A percentile compares a stretch with the other conserved stretches of the same genome.
phyloP scores from a whole-genome alignment of 2,329 filamentous ascomycete genomes.

The Pezicula neosporulosa region DNA sequence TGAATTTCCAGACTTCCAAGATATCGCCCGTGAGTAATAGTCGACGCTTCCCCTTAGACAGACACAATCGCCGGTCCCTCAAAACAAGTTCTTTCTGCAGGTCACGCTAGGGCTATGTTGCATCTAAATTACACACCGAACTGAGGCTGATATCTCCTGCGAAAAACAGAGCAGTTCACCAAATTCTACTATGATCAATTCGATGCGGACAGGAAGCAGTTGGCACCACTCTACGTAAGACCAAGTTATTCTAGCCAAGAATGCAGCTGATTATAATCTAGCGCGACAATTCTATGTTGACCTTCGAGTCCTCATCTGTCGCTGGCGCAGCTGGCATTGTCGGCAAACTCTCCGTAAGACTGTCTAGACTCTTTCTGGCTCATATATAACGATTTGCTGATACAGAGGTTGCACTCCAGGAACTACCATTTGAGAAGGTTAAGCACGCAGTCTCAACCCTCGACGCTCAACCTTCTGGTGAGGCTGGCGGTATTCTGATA shows the following conservation, averaged over 20 bases:
- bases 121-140: neutral
- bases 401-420: constrained; percentile 40
- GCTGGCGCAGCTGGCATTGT: constrained; percentile 65
- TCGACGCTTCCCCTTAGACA: neutral
- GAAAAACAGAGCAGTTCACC: constrained; percentile 73
- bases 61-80: neutral
- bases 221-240: constrained; percentile 78
- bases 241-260: constrained; percentile 2
- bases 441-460: constrained; percentile 73
- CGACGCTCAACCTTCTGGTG: constrained; percentile 75
- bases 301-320: constrained; percentile 73
- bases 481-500: constrained; percentile 72
- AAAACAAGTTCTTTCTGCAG: neutral
- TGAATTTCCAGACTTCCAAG: constrained; percentile 31
- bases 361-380: neutral
- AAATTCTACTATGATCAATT: constrained; percentile 89
- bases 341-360: constrained; percentile 74
- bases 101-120: too few species aligned
- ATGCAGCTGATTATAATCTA: constrained; percentile 34
- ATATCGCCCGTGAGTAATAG: constrained; percentile 37
- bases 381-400: too few species aligned
- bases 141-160: constrained; percentile 17
- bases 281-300: constrained; percentile 86
- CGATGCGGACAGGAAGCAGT: constrained; percentile 63
- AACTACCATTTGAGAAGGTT: constrained; percentile 77